Evolutionary conservation across 495 filamentous ascomycete genomes (phyloP).

Genomic region (Delitschia confertaspora): DNA sequence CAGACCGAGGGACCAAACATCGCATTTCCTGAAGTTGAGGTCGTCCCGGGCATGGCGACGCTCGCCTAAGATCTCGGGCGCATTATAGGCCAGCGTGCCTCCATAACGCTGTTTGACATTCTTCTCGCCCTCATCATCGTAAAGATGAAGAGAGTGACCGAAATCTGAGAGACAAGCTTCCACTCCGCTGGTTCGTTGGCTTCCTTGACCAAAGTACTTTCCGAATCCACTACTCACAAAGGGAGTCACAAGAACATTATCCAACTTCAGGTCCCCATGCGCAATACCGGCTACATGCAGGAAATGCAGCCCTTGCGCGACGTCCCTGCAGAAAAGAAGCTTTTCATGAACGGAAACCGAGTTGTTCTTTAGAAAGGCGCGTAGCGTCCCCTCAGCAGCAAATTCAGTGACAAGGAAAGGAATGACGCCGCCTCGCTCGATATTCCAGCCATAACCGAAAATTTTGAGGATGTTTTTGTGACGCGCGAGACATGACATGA

Average conservation of each 20-base stretch:
- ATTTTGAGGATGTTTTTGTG: constrained; percentile 33
- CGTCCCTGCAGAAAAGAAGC: constrained; percentile 3
- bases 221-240: background rate
- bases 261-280: constrained; percentile 9
- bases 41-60: background rate
- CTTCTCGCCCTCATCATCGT: constrained; percentile 5
- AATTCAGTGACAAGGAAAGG: constrained; percentile 34
- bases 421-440: constrained; percentile 16
- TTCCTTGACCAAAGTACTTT: background rate
- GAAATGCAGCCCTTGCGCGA: constrained; percentile 3
- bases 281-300: constrained; percentile 6
- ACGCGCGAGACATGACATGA: constrained; percentile 21
- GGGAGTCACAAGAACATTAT: constrained; percentile 7
- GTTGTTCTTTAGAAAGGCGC: constrained; percentile 25
- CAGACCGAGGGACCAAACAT: constrained; percentile 4
- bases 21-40: constrained; percentile 7
- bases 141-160: constrained; percentile 6
- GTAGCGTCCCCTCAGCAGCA: constrained; percentile 30
- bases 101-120: constrained; percentile 4
- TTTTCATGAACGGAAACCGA: constrained; percentile 8
- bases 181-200: constrained; percentile 1
- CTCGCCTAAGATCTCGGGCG: constrained; percentile 2
- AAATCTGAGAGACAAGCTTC: constrained; percentile 6
- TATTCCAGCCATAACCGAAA: constrained; percentile 35
- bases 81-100: constrained; percentile 5